Base-by-base conservation (phyloP, 2,329 filamentous ascomycete species). In the Cordyceps militaris region DNA sequence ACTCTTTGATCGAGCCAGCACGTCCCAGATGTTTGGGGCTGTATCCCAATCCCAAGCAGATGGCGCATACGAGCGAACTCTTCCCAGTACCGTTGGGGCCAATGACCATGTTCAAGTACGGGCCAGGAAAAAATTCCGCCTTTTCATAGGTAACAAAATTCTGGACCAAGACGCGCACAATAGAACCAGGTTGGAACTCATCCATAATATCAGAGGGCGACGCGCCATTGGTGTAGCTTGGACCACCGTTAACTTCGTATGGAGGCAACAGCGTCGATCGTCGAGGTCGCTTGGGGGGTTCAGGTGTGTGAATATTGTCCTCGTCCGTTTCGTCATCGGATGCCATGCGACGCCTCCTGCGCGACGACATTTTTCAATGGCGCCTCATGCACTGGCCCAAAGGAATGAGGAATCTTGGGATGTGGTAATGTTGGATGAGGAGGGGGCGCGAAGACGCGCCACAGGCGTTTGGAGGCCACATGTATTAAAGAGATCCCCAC, bases 11-110 rank as follows among this genome's bases (percentile, higher is more conserved):
- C 14, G 91, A 85, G 65, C 88, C 91, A 7, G 92, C 91, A 61
- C 94, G 86, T 16, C 93, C 94, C 16, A 99, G 80, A 66, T 92
- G 84, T 71, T 87, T 83, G 24, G 92, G 85, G 32, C 84, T 82
- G 78, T 88, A 97, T 49, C 94, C 94, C 26, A 99, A 76, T 2
- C 94, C 94, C 14, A 99, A 75, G 67, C 94, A 97, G 64, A 99
- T 96, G 46, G 94, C 94, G 73, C 94, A 99, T 44, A 99, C 93
- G 26, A 99, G 79, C 0, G 94, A 97, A 73, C 93, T 97, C 74
- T 99, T 99, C 57, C 94, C 94, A 0, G 94, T 97, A 34, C 94
- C 94, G 67, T 99, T 99, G n/a, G 94, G 94, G 0, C 94, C 94
- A 64, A 99, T 96, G 55, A 99, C 87, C 93, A 99, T 97, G 70